A percentile compares a stretch with the other conserved stretches of the same genome.
phyloP scores from a whole-genome alignment of 2,329 filamentous ascomycete species.

The Arthroderma uncinatum region DNA sequence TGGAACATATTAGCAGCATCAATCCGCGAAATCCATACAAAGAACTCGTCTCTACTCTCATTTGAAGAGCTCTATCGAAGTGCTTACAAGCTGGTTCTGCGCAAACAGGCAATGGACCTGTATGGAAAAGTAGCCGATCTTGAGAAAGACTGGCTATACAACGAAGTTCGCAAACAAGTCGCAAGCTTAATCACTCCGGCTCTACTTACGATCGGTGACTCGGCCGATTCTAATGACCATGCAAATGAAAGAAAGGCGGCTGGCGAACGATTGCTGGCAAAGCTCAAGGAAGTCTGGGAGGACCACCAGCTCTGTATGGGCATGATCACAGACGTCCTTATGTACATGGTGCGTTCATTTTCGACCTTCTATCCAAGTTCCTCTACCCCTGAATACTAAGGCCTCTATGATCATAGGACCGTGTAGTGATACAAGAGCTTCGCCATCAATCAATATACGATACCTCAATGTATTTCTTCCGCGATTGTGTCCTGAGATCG shows the following conservation, averaged over 20 bases:
- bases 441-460: slow-evolving; percentile 68
- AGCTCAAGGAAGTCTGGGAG: slow-evolving; percentile 68
- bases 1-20: slow-evolving; percentile 70
- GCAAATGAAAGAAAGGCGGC: slow-evolving; percentile 66
- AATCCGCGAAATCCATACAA: slow-evolving; percentile 77
- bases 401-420: slow-evolving; percentile 45
- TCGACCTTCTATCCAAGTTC: neutral
- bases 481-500: slow-evolving; percentile 68
- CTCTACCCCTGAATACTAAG: neutral
- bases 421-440: slow-evolving; percentile 65
- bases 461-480: slow-evolving; percentile 74
- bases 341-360: slow-evolving; percentile 62
- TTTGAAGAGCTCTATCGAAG: slow-evolving; percentile 94
- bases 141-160: slow-evolving; percentile 68
- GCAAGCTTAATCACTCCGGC: slow-evolving; percentile 58
- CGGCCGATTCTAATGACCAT: slow-evolving; percentile 43
- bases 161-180: slow-evolving; percentile 61
- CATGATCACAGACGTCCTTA: slow-evolving; percentile 91
- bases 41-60: slow-evolving; percentile 78
- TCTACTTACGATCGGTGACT: slow-evolving; percentile 46
- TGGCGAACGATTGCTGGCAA: slow-evolving; percentile 71
- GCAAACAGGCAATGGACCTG: slow-evolving; percentile 70
- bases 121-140: slow-evolving; percentile 72
- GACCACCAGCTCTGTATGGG: slow-evolving; percentile 88
- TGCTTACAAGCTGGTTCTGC: slow-evolving; percentile 85